Conservation (phyloP, 208 protist genomes). For the Crithidia brevicula region DNA sequence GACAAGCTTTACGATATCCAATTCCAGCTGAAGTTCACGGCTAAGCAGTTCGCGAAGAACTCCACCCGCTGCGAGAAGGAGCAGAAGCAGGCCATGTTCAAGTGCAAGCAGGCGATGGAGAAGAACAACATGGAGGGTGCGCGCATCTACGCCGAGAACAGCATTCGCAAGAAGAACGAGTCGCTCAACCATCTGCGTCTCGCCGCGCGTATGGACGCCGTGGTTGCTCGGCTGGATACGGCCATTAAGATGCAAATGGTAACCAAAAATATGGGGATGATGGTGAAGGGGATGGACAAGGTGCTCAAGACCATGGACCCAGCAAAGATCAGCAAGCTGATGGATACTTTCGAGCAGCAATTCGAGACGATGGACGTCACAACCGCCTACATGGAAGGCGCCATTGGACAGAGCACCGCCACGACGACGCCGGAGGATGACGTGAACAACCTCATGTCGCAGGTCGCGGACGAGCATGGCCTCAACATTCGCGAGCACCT, state of each 20-base stretch:
- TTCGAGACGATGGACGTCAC: conserved; percentile 98
- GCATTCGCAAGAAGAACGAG: conserved; percentile 98
- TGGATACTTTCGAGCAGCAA: conserved; percentile 98
- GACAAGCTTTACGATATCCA: conserved; percentile 91
- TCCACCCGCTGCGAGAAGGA: conserved; percentile 92
- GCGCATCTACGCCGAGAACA: conserved; percentile 98
- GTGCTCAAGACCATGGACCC: conserved; percentile 95
- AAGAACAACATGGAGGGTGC: conserved; percentile 98
- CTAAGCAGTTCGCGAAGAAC: conserved; percentile 94
- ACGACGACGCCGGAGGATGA: conserved; percentile 92
- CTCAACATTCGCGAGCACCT: conserved; percentile 87
- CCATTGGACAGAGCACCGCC: conserved; percentile 93
- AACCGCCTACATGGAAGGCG: conserved; percentile 92
- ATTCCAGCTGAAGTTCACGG: conserved; percentile 96
- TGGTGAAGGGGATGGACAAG: conserved; percentile 96
- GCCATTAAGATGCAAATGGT: conserved; percentile 96
- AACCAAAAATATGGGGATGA: conserved; percentile 94
- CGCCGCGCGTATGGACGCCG: conserved; percentile 96
- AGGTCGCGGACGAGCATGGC: conserved; percentile 96
- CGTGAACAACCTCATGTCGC: conserved; percentile 92
- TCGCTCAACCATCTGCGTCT: conserved; percentile 97
- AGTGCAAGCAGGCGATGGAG: conserved; percentile 96
- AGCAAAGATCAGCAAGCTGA: conserved; percentile 87
- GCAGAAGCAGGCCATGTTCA: conserved; percentile 91
- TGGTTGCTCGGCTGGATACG: conserved; percentile 94